These are phyloP conservation scores for Trichoderma erinaceum DNA, from an alignment of 495 filamentous ascomycete species.

Conservation along the genomic window DNA sequence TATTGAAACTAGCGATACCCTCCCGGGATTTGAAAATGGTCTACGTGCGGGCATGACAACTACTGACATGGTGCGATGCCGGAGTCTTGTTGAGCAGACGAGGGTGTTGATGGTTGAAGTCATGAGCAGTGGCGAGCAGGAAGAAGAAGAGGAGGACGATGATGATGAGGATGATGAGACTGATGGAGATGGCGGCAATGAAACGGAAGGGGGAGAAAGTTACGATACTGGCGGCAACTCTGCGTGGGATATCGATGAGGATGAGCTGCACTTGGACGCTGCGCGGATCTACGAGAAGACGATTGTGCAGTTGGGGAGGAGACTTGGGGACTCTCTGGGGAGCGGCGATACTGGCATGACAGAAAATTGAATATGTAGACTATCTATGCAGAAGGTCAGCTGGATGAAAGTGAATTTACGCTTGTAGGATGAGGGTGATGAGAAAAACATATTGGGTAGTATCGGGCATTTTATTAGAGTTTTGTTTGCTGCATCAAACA, in stretches of 20 bases:
- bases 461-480: too few relatives aligned
- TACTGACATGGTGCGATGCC: constrained; percentile 79
- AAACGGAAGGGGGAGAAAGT: constrained; percentile 20
- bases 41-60: constrained; percentile 46
- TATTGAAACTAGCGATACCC: constrained; percentile 52
- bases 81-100: constrained; percentile 65
- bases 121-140: constrained; percentile 41
- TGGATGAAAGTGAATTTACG: too few relatives aligned
- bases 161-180: constrained; percentile 21
- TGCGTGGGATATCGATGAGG: constrained; percentile 28
- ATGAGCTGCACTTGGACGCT: constrained; percentile 54
- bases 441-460: too few relatives aligned
- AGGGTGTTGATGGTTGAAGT: constrained; percentile 59
- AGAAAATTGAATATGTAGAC: not conserved
- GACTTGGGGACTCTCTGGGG: constrained; percentile 34
- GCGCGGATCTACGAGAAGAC: constrained; percentile 74
- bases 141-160: constrained; percentile 33
- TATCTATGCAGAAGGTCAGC: not conserved
- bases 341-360: not conserved
- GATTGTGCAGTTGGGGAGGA: constrained; percentile 61
- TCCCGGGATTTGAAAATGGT: constrained; percentile 62
- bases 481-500: too few relatives aligned
- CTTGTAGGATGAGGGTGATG: too few relatives aligned
- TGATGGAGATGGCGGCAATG: constrained; percentile 16
- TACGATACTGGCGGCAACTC: constrained; percentile 10